These are phyloP conservation scores for Hyaloscypha variabilis DNA, from an alignment of 495 filamentous ascomycete species.

Conservation along the genomic window DNA sequence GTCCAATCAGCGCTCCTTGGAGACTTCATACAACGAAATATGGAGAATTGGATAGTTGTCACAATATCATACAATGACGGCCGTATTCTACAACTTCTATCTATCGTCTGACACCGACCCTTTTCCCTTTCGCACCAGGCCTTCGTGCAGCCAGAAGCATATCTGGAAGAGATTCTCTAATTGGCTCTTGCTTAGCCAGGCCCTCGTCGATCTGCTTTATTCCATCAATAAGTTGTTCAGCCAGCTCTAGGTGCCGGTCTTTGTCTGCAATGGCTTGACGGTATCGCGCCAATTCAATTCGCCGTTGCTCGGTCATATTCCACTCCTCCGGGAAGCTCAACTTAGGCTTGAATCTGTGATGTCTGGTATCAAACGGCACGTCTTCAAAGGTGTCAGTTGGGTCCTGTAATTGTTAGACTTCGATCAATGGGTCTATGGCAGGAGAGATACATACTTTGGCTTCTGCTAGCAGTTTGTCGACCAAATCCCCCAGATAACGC, in stretches of 20 bases:
- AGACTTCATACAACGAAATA: no score
- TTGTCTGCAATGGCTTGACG: conserved; percentile 50
- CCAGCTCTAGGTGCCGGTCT: conserved; percentile 48
- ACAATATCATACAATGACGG: not conserved
- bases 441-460: conserved; percentile 58
- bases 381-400: conserved; percentile 80
- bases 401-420: conserved; percentile 48
- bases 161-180: conserved; percentile 29
- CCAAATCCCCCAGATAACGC: conserved; percentile 80
- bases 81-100: not conserved
- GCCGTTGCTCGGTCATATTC: conserved; percentile 73
- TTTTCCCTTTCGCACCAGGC: conserved; percentile 9
- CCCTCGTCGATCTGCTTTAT: conserved; percentile 48
- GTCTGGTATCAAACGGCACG: conserved; percentile 86
- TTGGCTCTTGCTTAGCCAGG: conserved; percentile 29
- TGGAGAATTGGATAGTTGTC: not conserved
- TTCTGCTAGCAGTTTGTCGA: conserved; percentile 72
- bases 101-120: conserved; percentile 5
- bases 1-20: no score
- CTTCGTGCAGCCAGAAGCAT: conserved; percentile 32
- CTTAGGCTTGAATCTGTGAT: conserved; percentile 73
- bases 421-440: not conserved
- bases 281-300: conserved; percentile 60
- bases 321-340: conserved; percentile 79
- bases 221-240: conserved; percentile 58